Percentiles rank a stretch among this genome's conserved stretches.
phyloP scores from a whole-genome alignment of 2,329 filamentous ascomycete genomes.

The Xylariaceae sp. region DNA sequence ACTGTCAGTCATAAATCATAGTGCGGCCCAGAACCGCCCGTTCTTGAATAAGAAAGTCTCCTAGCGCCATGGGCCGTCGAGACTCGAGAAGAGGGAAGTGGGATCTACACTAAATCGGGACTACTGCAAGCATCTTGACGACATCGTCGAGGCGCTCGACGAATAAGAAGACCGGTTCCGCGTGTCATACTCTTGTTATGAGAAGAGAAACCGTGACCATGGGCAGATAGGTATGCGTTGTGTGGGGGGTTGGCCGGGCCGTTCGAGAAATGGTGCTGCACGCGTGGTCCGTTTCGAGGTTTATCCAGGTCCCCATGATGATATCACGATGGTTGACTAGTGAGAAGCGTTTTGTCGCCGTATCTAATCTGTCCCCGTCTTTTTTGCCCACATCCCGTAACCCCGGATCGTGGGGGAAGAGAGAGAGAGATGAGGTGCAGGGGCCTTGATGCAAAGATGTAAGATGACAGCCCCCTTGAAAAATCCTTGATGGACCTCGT shows the following conservation, averaged over 20 bases:
- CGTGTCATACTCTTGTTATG: neutral
- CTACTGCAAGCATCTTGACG: neutral
- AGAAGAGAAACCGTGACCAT: too few species aligned
- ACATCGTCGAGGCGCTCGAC: neutral
- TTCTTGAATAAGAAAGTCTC: neutral
- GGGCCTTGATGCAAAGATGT: neutral
- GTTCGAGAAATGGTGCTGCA: too few species aligned
- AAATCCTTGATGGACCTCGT: neutral
- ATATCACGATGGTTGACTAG: constrained; percentile 12
- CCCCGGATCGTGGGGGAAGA: neutral
- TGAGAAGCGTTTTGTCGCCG: constrained; percentile 3
- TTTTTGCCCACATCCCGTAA: neutral
- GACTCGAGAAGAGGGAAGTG: neutral
- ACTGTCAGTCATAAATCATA: too few species aligned
- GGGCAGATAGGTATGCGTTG: too few species aligned
- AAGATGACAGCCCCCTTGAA: neutral
- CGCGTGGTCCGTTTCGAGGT: too few species aligned
- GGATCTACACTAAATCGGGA: neutral
- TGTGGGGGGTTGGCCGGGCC: neutral
- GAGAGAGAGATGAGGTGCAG: too few species aligned
- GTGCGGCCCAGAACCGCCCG: neutral
- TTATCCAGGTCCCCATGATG: neutral
- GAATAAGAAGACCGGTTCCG: neutral
- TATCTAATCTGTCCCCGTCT: neutral
- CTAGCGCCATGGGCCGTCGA: neutral